Evolutionary conservation across 495 filamentous ascomycete species (phyloP).

Genomic region (Bombardia bombarda): DNA sequence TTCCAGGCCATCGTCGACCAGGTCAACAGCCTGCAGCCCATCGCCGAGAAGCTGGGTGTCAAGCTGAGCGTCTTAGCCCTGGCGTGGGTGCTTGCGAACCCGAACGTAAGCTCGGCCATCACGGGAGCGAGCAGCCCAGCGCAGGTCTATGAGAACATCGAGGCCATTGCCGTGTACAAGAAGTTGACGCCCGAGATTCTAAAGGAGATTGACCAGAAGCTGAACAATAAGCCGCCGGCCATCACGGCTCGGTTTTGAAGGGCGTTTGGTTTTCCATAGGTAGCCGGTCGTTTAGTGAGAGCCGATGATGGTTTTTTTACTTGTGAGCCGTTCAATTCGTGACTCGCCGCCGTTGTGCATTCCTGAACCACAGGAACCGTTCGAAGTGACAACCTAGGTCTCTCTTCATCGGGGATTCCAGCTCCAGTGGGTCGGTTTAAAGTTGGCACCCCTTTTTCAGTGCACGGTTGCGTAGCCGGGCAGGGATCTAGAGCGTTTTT

Average conservation of each 20-base stretch:
- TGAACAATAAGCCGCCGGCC: conserved; percentile 54
- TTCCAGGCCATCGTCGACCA: conserved; percentile 39
- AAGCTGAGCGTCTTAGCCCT: conserved; percentile 60
- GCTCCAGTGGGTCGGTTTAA: no score
- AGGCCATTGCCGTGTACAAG: conserved; percentile 51
- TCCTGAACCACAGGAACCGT: no score
- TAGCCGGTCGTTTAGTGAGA: background rate
- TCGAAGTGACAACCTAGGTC: no score
- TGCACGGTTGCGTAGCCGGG: no score
- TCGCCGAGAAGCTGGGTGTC: conserved; percentile 61
- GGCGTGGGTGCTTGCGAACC: conserved; percentile 75
- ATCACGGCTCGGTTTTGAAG: conserved; percentile 26
- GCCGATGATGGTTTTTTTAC: no score
- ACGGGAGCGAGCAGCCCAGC: conserved; percentile 64
- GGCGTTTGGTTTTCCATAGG: background rate
- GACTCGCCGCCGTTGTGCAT: no score
- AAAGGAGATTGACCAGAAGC: conserved; percentile 58
- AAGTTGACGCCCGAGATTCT: conserved; percentile 60
- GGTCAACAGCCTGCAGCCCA: conserved; percentile 44
- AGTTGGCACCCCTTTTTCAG: no score
- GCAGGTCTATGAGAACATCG: conserved; percentile 66
- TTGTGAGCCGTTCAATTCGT: no score
- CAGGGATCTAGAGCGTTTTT: no score
- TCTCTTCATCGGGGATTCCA: no score
- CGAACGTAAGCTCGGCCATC: conserved; percentile 65